Conservation (phyloP, 148 eudicot species). For the Hydrangea macrophylla region DNA sequence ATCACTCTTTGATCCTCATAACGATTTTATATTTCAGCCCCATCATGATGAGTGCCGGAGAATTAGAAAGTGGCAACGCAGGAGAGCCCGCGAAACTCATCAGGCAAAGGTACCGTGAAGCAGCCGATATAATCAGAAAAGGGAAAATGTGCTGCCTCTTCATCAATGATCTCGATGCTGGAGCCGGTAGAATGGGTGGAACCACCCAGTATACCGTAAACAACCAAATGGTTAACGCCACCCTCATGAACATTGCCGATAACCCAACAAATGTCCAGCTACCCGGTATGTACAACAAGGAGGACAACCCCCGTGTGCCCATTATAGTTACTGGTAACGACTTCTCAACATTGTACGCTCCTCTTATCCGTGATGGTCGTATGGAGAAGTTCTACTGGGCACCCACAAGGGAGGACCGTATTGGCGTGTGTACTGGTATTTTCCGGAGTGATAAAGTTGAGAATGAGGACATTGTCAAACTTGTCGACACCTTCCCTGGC, state of each 20-base stretch:
- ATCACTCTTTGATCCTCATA: neutral
- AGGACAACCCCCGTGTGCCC: slow-evolving; percentile 79
- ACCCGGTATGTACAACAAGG: slow-evolving; percentile 93
- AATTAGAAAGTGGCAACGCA: slow-evolving; percentile 82
- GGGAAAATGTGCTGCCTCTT: slow-evolving; percentile 84
- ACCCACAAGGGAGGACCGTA: slow-evolving; percentile 82
- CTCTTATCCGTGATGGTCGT: slow-evolving; percentile 92
- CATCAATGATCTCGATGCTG: slow-evolving; percentile 91
- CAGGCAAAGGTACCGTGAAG: slow-evolving; percentile 85
- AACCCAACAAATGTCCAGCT: slow-evolving; percentile 86
- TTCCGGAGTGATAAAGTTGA: slow-evolving; percentile 58
- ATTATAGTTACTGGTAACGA: slow-evolving; percentile 87
- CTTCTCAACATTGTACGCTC: slow-evolving; percentile 80
- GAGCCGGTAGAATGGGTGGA: slow-evolving; percentile 85
- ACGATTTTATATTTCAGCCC: slow-evolving; percentile 42
- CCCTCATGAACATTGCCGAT: slow-evolving; percentile 94
- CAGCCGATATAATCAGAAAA: slow-evolving; percentile 79
- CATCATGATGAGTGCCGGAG: slow-evolving; percentile 96
- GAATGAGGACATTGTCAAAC: slow-evolving; percentile 41
- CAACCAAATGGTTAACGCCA: slow-evolving; percentile 93
- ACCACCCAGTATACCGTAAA: slow-evolving; percentile 89
- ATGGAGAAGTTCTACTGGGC: slow-evolving; percentile 97
- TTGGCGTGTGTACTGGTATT: slow-evolving; percentile 71
- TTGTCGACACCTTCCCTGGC: slow-evolving; percentile 85
- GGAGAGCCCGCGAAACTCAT: slow-evolving; percentile 89